Percentiles rank a stretch among this genome's conserved stretches.
Evolutionary conservation across 2,329 filamentous ascomycete species (phyloP).

Genomic region (Biscogniauxia sp.): DNA sequence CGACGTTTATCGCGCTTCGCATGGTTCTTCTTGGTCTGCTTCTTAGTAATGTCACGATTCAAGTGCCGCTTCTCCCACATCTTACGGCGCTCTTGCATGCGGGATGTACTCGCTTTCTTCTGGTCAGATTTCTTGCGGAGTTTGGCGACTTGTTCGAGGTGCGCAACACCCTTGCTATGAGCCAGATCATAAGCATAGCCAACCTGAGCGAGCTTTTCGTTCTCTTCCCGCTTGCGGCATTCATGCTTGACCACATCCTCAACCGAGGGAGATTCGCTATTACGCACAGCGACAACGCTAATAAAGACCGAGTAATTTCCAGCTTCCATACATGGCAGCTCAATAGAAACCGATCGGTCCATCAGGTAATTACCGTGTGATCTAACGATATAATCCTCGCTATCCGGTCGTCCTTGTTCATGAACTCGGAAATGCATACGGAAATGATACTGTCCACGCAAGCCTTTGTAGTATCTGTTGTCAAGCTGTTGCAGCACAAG

Average conservation of each 20-base stretch:
- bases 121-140: constrained; percentile 49
- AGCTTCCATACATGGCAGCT: constrained; percentile 53
- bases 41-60: constrained; percentile 36
- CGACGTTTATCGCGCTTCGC: constrained; percentile 36
- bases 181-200: constrained; percentile 59
- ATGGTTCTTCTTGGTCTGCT: constrained; percentile 39
- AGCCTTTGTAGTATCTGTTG: constrained; percentile 58
- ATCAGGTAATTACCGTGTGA: constrained; percentile 59
- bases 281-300: constrained; percentile 50
- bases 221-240: constrained; percentile 45
- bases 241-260: constrained; percentile 57
- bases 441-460: constrained; percentile 57
- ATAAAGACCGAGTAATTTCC: constrained; percentile 58
- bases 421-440: constrained; percentile 52
- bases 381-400: constrained; percentile 59
- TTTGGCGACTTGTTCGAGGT: constrained; percentile 49
- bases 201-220: constrained; percentile 58
- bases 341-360: constrained; percentile 57
- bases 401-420: constrained; percentile 45
- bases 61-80: constrained; percentile 49
- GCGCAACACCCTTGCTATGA: constrained; percentile 54
- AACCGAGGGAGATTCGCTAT: constrained; percentile 42
- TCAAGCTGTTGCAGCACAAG: constrained; percentile 62
- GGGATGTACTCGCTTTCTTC: constrained; percentile 47
- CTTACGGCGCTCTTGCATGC: constrained; percentile 44